A percentile compares a stretch with the other conserved stretches of the same genome.
Conservation (phyloP, 23 red algal species). For the Porphyridium purpureum region DNA sequence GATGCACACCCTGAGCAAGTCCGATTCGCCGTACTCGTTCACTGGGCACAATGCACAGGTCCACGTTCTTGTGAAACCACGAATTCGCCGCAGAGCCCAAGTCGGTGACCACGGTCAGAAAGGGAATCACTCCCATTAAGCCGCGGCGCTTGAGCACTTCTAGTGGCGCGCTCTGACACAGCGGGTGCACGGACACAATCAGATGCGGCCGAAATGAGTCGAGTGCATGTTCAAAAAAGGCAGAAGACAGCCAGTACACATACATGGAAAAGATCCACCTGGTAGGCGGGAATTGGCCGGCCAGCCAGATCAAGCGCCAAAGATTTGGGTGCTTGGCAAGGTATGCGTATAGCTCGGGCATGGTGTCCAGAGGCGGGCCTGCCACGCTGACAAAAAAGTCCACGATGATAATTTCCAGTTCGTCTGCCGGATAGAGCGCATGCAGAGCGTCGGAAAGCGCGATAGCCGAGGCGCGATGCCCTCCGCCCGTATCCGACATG, state of each 20-base stretch:
- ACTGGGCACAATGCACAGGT: conserved; percentile 49
- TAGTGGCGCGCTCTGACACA: conserved; percentile 47
- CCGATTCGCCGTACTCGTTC: conserved; percentile 22
- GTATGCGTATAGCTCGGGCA: conserved; percentile 47
- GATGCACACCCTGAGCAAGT: conserved; percentile 11
- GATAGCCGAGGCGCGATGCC: conserved; percentile 51
- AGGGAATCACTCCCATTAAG: conserved; percentile 10
- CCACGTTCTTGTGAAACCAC: conserved; percentile 51
- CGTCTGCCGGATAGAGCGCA: conserved; percentile 25
- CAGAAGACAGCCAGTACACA: conserved; percentile 16
- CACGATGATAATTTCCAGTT: conserved; percentile 16
- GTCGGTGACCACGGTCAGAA: conserved; percentile 65
- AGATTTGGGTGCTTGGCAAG: conserved; percentile 41
- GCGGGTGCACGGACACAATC: conserved; percentile 54
- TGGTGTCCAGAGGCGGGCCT: conserved; percentile 23
- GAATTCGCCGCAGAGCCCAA: conserved; percentile 52
- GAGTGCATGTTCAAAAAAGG: conserved; percentile 17
- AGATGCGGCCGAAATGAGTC: conserved; percentile 13
- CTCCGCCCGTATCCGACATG: conserved; percentile 69
- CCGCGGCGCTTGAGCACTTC: conserved; percentile 19
- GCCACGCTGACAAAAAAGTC: conserved; percentile 63
- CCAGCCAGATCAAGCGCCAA: conserved; percentile 49
- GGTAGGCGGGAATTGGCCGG: conserved; percentile 44
- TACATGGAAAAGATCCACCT: conserved; percentile 36
- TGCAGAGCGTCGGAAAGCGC: conserved; percentile 41